Base-by-base conservation (phyloP, 176 grass and related monocot genomes). In the Aegilops umbellulata region DNA sequence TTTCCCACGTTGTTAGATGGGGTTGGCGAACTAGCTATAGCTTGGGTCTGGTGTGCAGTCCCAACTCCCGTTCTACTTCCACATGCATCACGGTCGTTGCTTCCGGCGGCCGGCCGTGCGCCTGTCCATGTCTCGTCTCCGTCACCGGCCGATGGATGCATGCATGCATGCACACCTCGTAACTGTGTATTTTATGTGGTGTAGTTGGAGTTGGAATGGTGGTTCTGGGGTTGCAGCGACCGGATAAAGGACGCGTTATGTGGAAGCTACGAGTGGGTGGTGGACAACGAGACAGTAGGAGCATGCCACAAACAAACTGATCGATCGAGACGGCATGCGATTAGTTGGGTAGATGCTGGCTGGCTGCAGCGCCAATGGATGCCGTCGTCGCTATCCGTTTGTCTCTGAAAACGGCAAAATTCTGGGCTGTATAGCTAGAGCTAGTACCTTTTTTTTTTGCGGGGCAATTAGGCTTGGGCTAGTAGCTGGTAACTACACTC, bases 21-120 rank as follows among this genome's bases (percentile, higher is more conserved):
- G 66, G 84, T 87, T 83, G 84, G 89, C 89, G 58, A 90, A 53
- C 89, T 58, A 87, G 89, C 29, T 57, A 14, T 57, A 14, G 19
- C 51, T 10, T 16, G 11, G 36, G 36, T 22, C 70, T 73, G 70
- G 42, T 46, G 66, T 53, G 49, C 49, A 72, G 15, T 47, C 24
- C 27, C 55, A 35, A 68, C 60, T 26, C 38, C 60, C 46, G 15
- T 29, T 36, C 73, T 0, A 49, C 44, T 13, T 46, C 42, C 38
- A 39, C 38, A 39, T 39, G 11, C 44, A 9, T 7, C 1, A 13
- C 4, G 10, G 15, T n/a, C n/a, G n/a, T 30, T 38, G 83, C 60
- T 62, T 71, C 44, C 13, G 35, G 1, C 15, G 35, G 46, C 46
- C 46, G 46, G 13, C 10, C 12, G 46, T 7, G 63, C 25, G 25